Percentiles rank a stretch among this genome's conserved stretches.
phyloP scores from a whole-genome alignment of 225 moss, liverwort and hornwort species.

The Marchantia paleacea region DNA sequence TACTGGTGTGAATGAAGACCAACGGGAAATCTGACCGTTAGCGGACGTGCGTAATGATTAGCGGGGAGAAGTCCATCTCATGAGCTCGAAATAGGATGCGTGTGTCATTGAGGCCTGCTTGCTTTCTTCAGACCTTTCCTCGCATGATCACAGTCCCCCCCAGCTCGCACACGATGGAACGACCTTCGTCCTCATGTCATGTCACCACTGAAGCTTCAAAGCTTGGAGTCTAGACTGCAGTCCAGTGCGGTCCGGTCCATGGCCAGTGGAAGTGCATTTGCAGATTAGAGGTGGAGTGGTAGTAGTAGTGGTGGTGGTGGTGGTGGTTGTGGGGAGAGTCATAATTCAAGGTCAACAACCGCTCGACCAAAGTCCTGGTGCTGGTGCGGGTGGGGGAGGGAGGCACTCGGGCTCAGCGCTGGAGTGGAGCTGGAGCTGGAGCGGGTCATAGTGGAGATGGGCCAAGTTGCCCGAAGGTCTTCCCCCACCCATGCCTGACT shows the following conservation, averaged over 20 bases:
- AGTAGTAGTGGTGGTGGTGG: neutral
- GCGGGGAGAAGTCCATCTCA: neutral
- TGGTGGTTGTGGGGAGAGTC: neutral
- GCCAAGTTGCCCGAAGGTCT: neutral
- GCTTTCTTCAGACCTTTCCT: neutral
- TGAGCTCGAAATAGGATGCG: neutral
- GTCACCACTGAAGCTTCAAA: neutral
- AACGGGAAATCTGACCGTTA: neutral
- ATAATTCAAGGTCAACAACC: slow-evolving; percentile 10
- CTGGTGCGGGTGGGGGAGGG: neutral
- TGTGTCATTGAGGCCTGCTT: neutral
- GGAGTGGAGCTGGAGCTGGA: neutral
- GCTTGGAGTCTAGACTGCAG: neutral
- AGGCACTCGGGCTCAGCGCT: too few species aligned
- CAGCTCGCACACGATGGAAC: neutral
- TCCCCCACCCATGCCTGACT: neutral
- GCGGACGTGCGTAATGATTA: slow-evolving; percentile 9
- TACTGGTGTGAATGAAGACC: neutral
- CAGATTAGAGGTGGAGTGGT: neutral
- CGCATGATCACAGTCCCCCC: neutral
- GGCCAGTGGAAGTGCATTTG: neutral
- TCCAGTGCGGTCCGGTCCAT: neutral
- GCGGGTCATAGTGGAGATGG: neutral
- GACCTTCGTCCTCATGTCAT: neutral
- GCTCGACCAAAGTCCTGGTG: neutral